Base-by-base conservation (phyloP, 129 eudicot genomes). In the Deinandra increscens region DNA sequence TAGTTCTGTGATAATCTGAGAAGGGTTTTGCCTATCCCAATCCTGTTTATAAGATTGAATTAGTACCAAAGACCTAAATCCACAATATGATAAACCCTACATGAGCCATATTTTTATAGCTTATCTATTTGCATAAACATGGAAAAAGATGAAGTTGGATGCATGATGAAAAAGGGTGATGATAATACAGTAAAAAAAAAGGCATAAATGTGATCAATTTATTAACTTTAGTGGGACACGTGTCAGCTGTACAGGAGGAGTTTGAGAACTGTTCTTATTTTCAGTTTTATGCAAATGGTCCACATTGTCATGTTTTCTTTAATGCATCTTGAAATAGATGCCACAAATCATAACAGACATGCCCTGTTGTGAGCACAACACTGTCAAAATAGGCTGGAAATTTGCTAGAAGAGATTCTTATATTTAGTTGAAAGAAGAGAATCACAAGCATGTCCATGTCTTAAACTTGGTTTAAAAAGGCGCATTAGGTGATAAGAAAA, bases 1-100 rank as follows among this genome's bases (percentile, higher is more conserved):
- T 78, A 91, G 80, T 83, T 91, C 96, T 6, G 97, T 91, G 17
- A 91, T 91, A 80, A 91, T 88, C 75, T 91, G 96, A 4, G 96
- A 78, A 62, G 89, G 91, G 74, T 85, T 84, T 54, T 91, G 97
- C 76, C 97, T 75, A 68, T 91, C 96, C 97, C 97, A 88, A 66
- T 91, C 97, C 97, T 91, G 88, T 38, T 75, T 67, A 75, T 64
- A 65, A 37, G 42, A 26, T 42, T 26, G 54, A 18, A 43, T 11
- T 19, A 18, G n/a, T 29, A 69, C 43, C 44, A 45, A 6, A 46
- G 19, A 31, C 60, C 60, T 13, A 51, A 69, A 9, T 13, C 7
- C 18, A 49, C 18, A 50, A 2, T 45, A 72, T 45, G 36, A 23
- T 70, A 39, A 69, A 69, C 4, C 48, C 19, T 26, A 56, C 18